Percentiles rank a stretch among this genome's conserved stretches.
phyloP scores from a whole-genome alignment of 176 grass and related monocot species.

The Elaeis guineensis region DNA sequence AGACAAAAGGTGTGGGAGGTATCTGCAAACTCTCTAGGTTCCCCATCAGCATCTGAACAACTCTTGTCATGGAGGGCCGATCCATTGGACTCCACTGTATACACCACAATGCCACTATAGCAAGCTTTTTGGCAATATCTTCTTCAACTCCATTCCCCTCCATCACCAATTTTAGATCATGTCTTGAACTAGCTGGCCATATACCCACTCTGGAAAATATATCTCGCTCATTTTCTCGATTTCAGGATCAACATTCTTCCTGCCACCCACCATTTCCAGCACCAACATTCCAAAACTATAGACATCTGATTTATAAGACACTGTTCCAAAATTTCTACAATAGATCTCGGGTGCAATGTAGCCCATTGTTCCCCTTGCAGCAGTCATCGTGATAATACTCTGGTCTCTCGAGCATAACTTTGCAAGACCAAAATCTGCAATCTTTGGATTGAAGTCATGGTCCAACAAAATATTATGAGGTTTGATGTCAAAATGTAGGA shows the following conservation, averaged over 20 bases:
- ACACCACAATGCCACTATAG: constrained; percentile 50
- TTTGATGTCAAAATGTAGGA: constrained; percentile 70
- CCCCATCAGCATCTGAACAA: constrained; percentile 51
- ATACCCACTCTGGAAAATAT: constrained; percentile 43
- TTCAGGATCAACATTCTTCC: constrained; percentile 38
- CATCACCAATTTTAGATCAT: constrained; percentile 6
- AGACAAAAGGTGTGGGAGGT: constrained; percentile 41
- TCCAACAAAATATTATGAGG: constrained; percentile 52
- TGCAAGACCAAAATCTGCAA: constrained; percentile 58
- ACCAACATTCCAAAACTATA: constrained; percentile 41
- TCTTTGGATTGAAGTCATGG: constrained; percentile 39
- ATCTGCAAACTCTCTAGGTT: constrained; percentile 32
- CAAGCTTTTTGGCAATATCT: constrained; percentile 20
- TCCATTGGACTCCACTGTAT: constrained; percentile 54
- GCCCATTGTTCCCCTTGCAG: constrained; percentile 38
- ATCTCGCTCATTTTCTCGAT: constrained; percentile 14
- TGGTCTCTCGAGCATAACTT: constrained; percentile 56
- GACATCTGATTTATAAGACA: constrained; percentile 49
- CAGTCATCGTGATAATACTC: constrained; percentile 34
- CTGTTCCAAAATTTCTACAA: constrained; percentile 21
- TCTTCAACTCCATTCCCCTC: constrained; percentile 10
- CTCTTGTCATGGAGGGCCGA: constrained; percentile 44
- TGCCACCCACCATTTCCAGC: constrained; percentile 47
- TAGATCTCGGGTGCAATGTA: constrained; percentile 43
- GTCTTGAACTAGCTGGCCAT: constrained; percentile 1